Evolutionary conservation across 129 eudicot genomes (phyloP), one percentile per base, ranked within the genome.

Genomic region (Arctium lappa): DNA sequence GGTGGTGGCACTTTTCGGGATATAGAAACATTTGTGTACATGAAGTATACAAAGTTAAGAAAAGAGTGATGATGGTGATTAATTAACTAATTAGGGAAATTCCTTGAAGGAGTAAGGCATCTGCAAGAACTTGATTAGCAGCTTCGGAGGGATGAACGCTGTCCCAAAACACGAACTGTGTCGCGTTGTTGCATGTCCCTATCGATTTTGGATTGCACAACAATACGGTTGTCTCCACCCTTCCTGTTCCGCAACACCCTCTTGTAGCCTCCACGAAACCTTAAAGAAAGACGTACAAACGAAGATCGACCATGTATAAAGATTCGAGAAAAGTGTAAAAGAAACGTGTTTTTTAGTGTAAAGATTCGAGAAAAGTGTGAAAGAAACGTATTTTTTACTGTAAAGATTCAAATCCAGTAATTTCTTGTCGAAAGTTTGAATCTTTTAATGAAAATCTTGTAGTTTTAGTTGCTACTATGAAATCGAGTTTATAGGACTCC

Each of bases 211-310:
- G 97, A 83, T 95, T 95, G 87, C 99, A 95, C 74, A 95, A 69
- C 0, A 95, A 44, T 8, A 84, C 82, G 16, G 98, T 95, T 44
- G 97, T 90, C 80, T 95, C 99, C 15, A 95, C 86, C 2, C 81
- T 91, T 73, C 99, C 99, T 32, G 97, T 90, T 80, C 99, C 99
- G 71, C 99, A 93, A 53, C 98, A 95, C 34, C 99, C 99, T 86
- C 80, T 91, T 9, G 87, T 84, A 31, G 99, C 97, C 86, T 93
- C 97, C 53, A 83, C 85, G 78, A 95, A 95, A 70, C 99, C 99
- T 95, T 33, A n/a, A 36, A 44, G 7, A 27, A 78, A 37, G 8
- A 63, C 2, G 66, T 0, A 13, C 13, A 74, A 63, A 18, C 56
- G 27, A 22, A 22, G 27, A 46, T 4, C 4, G 10, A 46, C 0